A percentile compares a stretch with the other conserved stretches of the same genome.
phyloP scores from a whole-genome alignment of 1,284 basidiomycete genomes.

The Phaffia rhodozyma region DNA sequence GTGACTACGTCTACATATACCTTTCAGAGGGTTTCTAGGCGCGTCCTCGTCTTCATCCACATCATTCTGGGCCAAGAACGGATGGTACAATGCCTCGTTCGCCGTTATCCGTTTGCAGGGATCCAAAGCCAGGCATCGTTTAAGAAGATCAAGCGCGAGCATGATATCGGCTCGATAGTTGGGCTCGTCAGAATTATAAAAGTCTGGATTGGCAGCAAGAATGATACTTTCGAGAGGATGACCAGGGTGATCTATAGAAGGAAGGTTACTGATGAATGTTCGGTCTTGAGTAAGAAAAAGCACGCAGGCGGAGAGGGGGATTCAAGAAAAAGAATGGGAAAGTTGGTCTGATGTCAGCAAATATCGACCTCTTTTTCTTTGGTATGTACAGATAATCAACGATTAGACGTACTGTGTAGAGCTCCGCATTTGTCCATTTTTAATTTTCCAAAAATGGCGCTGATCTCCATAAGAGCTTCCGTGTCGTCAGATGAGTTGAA shows the following conservation, averaged over 20 bases:
- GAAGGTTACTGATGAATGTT: slow-evolving; percentile 72
- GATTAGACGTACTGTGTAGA: slow-evolving; percentile 62
- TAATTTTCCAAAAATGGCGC: slow-evolving; percentile 68
- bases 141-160: slow-evolving; percentile 58
- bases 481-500: slow-evolving; percentile 92
- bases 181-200: slow-evolving; percentile 42
- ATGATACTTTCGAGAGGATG: slow-evolving; percentile 61
- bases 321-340: neutral
- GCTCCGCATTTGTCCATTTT: slow-evolving; percentile 77
- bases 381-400: neutral
- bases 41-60: slow-evolving; percentile 25
- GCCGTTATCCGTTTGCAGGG: slow-evolving; percentile 64
- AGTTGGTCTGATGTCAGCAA: slow-evolving; percentile 15
- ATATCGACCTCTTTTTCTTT: neutral
- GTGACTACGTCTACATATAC: slow-evolving; percentile 8
- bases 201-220: slow-evolving; percentile 58
- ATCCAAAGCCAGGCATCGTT: slow-evolving; percentile 58
- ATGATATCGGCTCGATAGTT: slow-evolving; percentile 47
- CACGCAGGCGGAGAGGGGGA: neutral
- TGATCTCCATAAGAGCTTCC: slow-evolving; percentile 91
- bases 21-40: slow-evolving; percentile 11
- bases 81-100: slow-evolving; percentile 58
- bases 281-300: slow-evolving; percentile 48
- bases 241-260: slow-evolving; percentile 53
- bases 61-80: slow-evolving; percentile 48